phyloP scores from a whole-genome alignment of 139 green algal species.

The Edaphochlamys debaryana region DNA sequence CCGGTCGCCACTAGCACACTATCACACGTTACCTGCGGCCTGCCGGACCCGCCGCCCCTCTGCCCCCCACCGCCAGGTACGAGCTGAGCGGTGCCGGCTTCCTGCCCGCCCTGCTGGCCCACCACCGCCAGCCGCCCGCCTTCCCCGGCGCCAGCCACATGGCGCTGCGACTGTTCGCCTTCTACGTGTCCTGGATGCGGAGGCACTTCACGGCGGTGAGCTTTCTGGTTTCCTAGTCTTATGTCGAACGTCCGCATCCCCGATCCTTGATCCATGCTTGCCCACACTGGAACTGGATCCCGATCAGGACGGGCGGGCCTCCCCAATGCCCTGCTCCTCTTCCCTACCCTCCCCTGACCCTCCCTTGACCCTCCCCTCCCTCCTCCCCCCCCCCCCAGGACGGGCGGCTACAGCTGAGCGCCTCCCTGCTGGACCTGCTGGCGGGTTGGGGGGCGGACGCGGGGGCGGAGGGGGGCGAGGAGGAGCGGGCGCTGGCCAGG shows the following conservation, averaged over 20 bases:
- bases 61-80: conserved; percentile 34
- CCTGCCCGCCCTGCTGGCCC: conserved; percentile 34
- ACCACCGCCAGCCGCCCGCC: conserved; percentile 33
- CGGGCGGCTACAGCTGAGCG: conserved; percentile 44
- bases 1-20: too few species aligned
- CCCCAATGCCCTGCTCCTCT: too few species aligned
- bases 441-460: conserved; percentile 26
- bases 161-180: conserved; percentile 50
- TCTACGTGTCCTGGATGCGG: conserved; percentile 51
- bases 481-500: conserved; percentile 47
- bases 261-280: too few species aligned
- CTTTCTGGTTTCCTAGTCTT: too few species aligned
- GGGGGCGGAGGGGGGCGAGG: not conserved
- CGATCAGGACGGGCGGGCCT: too few species aligned
- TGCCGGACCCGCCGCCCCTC: too few species aligned
- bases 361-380: too few species aligned
- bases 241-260: too few species aligned
- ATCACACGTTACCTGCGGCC: too few species aligned
- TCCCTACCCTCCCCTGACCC: too few species aligned
- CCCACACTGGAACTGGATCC: too few species aligned
- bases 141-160: conserved; percentile 45
- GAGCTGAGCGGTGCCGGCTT: conserved; percentile 17
- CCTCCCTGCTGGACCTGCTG: conserved; percentile 43
- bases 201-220: conserved; percentile 49
- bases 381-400: not conserved